These are phyloP conservation scores for Dendrostoma leiphaemia DNA, from an alignment of 2,329 filamentous ascomycete genomes.

Conservation along the genomic window DNA sequence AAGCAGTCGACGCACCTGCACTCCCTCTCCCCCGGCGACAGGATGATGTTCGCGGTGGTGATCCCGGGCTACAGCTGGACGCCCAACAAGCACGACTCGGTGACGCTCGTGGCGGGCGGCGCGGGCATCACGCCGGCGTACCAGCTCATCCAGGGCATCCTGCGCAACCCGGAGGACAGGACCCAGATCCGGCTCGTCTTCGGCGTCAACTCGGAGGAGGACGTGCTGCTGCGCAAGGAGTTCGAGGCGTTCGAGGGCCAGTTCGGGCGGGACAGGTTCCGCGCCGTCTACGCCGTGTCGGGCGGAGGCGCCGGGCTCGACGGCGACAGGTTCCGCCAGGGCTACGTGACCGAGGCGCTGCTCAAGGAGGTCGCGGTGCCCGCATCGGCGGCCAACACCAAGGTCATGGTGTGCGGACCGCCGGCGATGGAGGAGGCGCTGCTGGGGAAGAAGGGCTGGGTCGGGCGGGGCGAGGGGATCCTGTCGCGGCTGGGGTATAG, in stretches of 20 bases:
- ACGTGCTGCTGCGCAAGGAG: slow-evolving; percentile 57
- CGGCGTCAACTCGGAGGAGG: slow-evolving; percentile 63
- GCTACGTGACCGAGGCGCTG: slow-evolving; percentile 56
- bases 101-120: slow-evolving; percentile 69
- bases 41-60: slow-evolving; percentile 54
- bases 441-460: slow-evolving; percentile 37
- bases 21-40: slow-evolving; percentile 60
- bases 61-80: slow-evolving; percentile 55
- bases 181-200: slow-evolving; percentile 65
- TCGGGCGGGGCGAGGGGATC: slow-evolving; percentile 42
- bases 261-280: slow-evolving; percentile 52
- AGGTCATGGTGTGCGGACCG: slow-evolving; percentile 69
- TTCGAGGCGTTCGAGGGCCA: slow-evolving; percentile 48
- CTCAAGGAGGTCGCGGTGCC: slow-evolving; percentile 46
- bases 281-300: slow-evolving; percentile 46
- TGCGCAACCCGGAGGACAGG: slow-evolving; percentile 58
- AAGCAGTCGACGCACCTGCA: slow-evolving; percentile 66
- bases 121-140: slow-evolving; percentile 72
- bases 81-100: slow-evolving; percentile 44
- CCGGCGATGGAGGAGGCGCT: slow-evolving; percentile 63
- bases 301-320: slow-evolving; percentile 1
- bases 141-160: slow-evolving; percentile 60
- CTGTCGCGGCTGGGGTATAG: slow-evolving; percentile 56
- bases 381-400: slow-evolving; percentile 36
- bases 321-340: slow-evolving; percentile 34